These are phyloP conservation scores for Trametes polyzona DNA, from an alignment of 1,284 basidiomycete genomes.

Conservation along the genomic window DNA sequence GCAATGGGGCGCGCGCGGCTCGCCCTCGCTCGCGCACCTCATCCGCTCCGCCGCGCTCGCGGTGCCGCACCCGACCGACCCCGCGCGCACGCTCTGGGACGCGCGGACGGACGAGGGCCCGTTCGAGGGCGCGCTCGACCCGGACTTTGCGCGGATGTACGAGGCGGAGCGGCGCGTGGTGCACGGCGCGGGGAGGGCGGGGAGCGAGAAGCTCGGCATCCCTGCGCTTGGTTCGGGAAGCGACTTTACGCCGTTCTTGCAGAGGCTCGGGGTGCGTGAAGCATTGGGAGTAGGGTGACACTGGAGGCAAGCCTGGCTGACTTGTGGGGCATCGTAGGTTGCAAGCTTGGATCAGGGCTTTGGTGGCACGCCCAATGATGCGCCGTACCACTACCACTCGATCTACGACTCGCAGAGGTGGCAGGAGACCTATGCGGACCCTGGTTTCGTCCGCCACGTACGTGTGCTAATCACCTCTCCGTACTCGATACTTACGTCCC, in stretches of 20 bases:
- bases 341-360: conserved; percentile 61
- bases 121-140: conserved; percentile 43
- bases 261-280: conserved; percentile 52
- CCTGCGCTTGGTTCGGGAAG: conserved; percentile 59
- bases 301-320: conserved; percentile 1
- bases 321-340: conserved; percentile 42
- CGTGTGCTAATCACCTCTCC: conserved; percentile 21
- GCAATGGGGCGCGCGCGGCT: conserved; percentile 55
- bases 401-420: conserved; percentile 76
- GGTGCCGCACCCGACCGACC: conserved; percentile 65
- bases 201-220: conserved; percentile 37
- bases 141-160: conserved; percentile 35
- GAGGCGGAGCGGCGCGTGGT: conserved; percentile 30
- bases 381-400: conserved; percentile 78
- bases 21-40: conserved; percentile 81
- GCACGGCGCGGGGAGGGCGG: conserved; percentile 22
- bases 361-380: conserved; percentile 48
- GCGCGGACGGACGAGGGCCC: conserved; percentile 61
- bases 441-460: conserved; percentile 69
- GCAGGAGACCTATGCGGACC: conserved; percentile 75
- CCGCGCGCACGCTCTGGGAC: conserved; percentile 66
- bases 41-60: conserved; percentile 70
- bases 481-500: not conserved
- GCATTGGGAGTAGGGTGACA: not conserved
- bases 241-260: conserved; percentile 85